A percentile compares a stretch with the other conserved stretches of the same genome.
Evolutionary conservation across 768 basidiomycete species (phyloP).

Genomic region (Auriscalpium microsporum): DNA sequence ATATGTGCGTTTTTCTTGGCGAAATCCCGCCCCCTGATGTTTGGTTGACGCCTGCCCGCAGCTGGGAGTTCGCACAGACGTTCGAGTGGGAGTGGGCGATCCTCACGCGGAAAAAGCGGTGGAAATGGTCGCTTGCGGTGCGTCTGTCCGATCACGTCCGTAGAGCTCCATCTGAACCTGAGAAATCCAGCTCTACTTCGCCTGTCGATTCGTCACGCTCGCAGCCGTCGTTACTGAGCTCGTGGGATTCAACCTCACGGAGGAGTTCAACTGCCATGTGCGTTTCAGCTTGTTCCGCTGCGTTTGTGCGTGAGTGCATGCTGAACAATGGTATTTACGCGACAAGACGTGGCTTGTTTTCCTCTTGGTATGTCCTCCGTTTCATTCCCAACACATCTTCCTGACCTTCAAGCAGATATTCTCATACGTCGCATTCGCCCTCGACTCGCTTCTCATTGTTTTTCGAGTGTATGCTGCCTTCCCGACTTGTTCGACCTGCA

Average conservation of each 20-base stretch:
- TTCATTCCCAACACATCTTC: neutral
- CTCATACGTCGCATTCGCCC: neutral
- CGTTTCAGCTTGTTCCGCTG: neutral
- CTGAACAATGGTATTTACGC: no score
- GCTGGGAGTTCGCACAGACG: constrained; percentile 6
- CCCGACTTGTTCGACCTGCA: no score
- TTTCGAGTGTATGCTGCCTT: neutral
- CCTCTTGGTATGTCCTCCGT: neutral
- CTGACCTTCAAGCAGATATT: neutral
- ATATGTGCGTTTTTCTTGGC: constrained; percentile 1
- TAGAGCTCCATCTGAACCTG: no score
- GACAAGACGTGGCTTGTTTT: neutral
- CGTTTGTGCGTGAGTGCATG: no score
- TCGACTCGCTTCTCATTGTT: constrained; percentile 2
- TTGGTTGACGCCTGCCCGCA: neutral
- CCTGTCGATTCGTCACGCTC: constrained; percentile 5
- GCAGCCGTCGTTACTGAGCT: constrained; percentile 2
- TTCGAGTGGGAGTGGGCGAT: constrained; percentile 9
- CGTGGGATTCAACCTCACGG: constrained; percentile 5
- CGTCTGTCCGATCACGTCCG: neutral
- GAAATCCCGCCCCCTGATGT: neutral
- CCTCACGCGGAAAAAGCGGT: neutral
- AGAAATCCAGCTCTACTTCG: constrained; percentile 1
- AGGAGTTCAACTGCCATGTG: constrained; percentile 4
- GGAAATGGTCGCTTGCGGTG: neutral